phyloP scores from a whole-genome alignment of 352 stramenopile genomes.

The Phytopythium vexans region DNA sequence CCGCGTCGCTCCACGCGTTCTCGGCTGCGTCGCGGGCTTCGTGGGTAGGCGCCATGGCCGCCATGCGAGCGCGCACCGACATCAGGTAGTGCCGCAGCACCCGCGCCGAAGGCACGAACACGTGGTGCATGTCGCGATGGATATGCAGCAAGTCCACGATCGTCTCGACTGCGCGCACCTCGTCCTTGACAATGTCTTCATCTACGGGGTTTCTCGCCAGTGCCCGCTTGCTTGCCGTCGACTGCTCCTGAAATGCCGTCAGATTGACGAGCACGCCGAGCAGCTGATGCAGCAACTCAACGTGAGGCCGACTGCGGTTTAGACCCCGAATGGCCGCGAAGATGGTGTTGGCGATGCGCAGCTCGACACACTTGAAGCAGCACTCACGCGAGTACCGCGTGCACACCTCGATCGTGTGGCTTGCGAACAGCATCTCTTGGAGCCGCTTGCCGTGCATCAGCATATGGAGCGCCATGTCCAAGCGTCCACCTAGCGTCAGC shows the following conservation, averaged over 20 bases:
- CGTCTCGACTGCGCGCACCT: slow-evolving; percentile 73
- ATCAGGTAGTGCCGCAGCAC: slow-evolving; percentile 64
- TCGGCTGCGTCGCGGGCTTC: slow-evolving; percentile 5
- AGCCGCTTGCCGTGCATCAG: slow-evolving; percentile 82
- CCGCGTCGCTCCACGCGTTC: slow-evolving; percentile 48
- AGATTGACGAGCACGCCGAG: slow-evolving; percentile 88
- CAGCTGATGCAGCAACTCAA: slow-evolving; percentile 91
- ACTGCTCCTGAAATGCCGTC: slow-evolving; percentile 56
- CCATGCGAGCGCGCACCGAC: slow-evolving; percentile 20
- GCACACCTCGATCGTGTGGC: slow-evolving; percentile 90
- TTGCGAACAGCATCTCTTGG: slow-evolving; percentile 90
- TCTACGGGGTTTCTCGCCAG: slow-evolving; percentile 9
- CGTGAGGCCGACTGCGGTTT: slow-evolving; percentile 94
- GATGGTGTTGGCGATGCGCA: slow-evolving; percentile 87
- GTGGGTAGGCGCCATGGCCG: background rate
- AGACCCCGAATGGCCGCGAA: slow-evolving; percentile 90
- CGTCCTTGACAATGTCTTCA: slow-evolving; percentile 47
- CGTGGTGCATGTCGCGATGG: slow-evolving; percentile 87
- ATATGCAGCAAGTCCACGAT: slow-evolving; percentile 95
- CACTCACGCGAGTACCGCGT: slow-evolving; percentile 90
- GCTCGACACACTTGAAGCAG: slow-evolving; percentile 86
- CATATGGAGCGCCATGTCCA: slow-evolving; percentile 75
- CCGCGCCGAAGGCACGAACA: slow-evolving; percentile 68
- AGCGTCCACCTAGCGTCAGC: slow-evolving; percentile 49
- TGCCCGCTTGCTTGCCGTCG: slow-evolving; percentile 22